Conservation (phyloP, 805 yeast species). For the Wickerhamomyces canadensis region DNA sequence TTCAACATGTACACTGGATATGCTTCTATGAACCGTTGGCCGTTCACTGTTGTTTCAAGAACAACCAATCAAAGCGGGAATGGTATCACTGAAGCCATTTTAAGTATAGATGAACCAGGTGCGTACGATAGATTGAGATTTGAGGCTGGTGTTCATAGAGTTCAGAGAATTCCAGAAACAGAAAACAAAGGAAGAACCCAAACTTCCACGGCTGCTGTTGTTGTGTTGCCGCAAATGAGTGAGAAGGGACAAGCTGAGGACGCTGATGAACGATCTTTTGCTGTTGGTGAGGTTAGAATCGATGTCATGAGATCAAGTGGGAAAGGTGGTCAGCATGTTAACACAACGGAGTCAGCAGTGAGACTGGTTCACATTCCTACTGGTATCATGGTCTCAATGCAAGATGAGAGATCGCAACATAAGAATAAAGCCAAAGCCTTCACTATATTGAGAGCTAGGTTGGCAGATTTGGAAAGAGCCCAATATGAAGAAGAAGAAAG, state of each 20-base stretch:
- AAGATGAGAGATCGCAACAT: slow-evolving; percentile 94
- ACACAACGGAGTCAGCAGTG: slow-evolving; percentile 96
- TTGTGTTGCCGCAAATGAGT: slow-evolving; percentile 80
- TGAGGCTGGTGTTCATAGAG: slow-evolving; percentile 96
- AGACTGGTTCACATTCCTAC: slow-evolving; percentile 88
- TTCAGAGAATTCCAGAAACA: slow-evolving; percentile 89
- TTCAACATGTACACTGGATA: slow-evolving; percentile 75
- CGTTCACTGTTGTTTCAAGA: slow-evolving; percentile 50
- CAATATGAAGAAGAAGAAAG: slow-evolving; percentile 62
- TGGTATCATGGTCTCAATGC: slow-evolving; percentile 84
- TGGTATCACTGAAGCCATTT: slow-evolving; percentile 73
- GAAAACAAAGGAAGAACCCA: slow-evolving; percentile 93
- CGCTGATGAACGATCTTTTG: slow-evolving; percentile 63
- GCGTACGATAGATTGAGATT: slow-evolving; percentile 67
- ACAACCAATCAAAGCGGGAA: slow-evolving; percentile 52
- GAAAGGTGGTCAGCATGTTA: slow-evolving; percentile 97
- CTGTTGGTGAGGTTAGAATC: slow-evolving; percentile 81
- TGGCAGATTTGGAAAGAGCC: slow-evolving; percentile 74
- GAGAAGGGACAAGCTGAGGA: slow-evolving; percentile 42
- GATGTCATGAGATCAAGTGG: slow-evolving; percentile 99
- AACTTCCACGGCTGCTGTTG: slow-evolving; percentile 94
- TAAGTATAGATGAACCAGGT: slow-evolving; percentile 70
- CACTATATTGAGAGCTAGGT: slow-evolving; percentile 69
- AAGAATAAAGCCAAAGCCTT: slow-evolving; percentile 91
- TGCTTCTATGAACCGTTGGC: slow-evolving; percentile 66